phyloP scores from a whole-genome alignment of 148 eudicot species.

The Rhododendron ferrugineum region DNA sequence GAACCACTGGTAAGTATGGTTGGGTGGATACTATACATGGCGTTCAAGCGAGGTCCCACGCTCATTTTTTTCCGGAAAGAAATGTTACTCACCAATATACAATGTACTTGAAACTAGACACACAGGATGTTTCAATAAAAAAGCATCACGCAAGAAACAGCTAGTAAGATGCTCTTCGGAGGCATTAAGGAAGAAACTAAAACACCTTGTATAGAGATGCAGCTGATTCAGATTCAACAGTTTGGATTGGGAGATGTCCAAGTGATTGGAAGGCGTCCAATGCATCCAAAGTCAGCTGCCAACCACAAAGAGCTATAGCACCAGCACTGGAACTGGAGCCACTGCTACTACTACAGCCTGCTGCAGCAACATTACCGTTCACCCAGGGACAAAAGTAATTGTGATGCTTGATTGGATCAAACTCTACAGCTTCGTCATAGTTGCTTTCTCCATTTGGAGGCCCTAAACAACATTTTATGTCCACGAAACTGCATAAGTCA shows the following conservation, averaged over 20 bases:
- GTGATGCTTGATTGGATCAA: conserved; percentile 95
- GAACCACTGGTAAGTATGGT: neutral
- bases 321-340: conserved; percentile 67
- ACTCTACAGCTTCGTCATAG: conserved; percentile 74
- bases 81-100: neutral
- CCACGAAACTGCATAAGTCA: neutral
- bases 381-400: conserved; percentile 98
- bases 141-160: neutral
- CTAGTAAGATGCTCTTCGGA: neutral
- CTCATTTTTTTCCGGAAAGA: neutral
- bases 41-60: neutral
- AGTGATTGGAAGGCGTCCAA: conserved; percentile 73
- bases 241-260: conserved; percentile 75
- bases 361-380: conserved; percentile 97
- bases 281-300: conserved; percentile 98
- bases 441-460: conserved; percentile 89
- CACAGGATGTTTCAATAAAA: neutral
- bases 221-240: conserved; percentile 94
- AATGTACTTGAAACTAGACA: neutral
- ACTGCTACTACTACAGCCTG: conserved; percentile 56
- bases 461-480: conserved; percentile 36
- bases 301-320: conserved; percentile 82
- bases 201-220: conserved; percentile 87
- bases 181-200: neutral
- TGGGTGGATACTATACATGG: neutral